phyloP scores from a whole-genome alignment of 441 rosid species.

The Erysimum cheiri region DNA sequence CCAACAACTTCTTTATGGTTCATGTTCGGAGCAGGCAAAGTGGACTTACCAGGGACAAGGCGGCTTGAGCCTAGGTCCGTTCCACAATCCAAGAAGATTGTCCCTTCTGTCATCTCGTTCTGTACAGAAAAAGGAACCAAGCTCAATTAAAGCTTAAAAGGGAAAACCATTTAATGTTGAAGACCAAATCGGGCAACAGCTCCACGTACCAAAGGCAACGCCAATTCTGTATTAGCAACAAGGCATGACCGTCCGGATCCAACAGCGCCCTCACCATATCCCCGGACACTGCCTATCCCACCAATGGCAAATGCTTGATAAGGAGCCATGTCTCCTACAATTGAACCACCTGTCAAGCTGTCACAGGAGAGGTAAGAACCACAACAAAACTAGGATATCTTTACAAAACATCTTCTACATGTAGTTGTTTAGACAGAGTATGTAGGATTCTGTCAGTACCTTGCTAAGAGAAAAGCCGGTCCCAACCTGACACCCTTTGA shows the following conservation, averaged over 20 bases:
- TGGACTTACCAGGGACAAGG: constrained; percentile 85
- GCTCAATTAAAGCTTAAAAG: constrained; percentile 3
- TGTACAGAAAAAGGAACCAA: constrained; percentile 42
- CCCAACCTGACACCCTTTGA: constrained; percentile 88
- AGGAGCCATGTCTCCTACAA: constrained; percentile 99
- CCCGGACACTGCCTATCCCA: constrained; percentile 88
- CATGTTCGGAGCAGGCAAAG: constrained; percentile 4
- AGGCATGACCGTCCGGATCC: constrained; percentile 95
- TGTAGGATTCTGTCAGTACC: constrained; percentile 50
- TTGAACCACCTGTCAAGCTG: constrained; percentile 96
- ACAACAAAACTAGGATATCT: constrained; percentile 14
- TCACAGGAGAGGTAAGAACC: constrained; percentile 37
- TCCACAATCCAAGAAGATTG: constrained; percentile 85
- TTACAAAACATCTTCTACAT: constrained; percentile 17
- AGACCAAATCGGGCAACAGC: neutral
- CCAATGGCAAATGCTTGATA: constrained; percentile 97
- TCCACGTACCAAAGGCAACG: constrained; percentile 73
- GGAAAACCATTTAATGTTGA: neutral
- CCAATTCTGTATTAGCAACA: constrained; percentile 80
- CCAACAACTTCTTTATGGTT: constrained; percentile 2
- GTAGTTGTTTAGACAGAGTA: constrained; percentile 3
- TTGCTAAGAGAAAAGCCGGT: constrained; percentile 84
- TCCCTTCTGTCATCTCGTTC: constrained; percentile 82
- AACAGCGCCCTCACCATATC: constrained; percentile 95
- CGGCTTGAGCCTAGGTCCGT: constrained; percentile 91